Percentiles rank a stretch among this genome's conserved stretches.
Evolutionary conservation across 2,329 filamentous ascomycete species (phyloP).

Genomic region (Trichoderma afroharzianum): DNA sequence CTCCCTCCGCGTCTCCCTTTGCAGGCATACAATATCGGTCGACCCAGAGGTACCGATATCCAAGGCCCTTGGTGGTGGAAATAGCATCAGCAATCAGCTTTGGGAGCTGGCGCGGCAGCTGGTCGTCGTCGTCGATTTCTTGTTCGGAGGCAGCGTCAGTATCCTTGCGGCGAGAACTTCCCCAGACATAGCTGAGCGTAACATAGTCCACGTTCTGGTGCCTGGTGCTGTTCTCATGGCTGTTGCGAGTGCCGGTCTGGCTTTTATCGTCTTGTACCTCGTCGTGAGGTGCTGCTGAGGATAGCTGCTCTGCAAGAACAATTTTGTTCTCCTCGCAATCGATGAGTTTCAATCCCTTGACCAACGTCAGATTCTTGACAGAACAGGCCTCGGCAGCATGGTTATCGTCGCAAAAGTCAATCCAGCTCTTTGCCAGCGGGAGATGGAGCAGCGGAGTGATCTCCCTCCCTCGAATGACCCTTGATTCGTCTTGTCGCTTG

Average conservation of each 20-base stretch:
- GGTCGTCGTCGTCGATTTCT: constrained; percentile 2
- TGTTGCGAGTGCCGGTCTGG: not conserved
- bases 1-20: constrained; percentile 24
- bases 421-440: constrained; percentile 32
- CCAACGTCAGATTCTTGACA: constrained; percentile 17
- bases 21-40: constrained; percentile 34
- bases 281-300: not conserved
- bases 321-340: constrained; percentile 31
- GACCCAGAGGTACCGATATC: constrained; percentile 37
- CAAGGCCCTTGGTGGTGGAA: constrained; percentile 30
- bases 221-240: constrained; percentile 16
- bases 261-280: not conserved
- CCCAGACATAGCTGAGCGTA: constrained; percentile 36
- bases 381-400: constrained; percentile 28
- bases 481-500: not conserved
- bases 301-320: constrained; percentile 28
- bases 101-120: constrained; percentile 28
- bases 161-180: constrained; percentile 9
- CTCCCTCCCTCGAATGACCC: constrained; percentile 30
- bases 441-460: constrained; percentile 31
- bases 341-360: constrained; percentile 32
- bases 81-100: constrained; percentile 34
- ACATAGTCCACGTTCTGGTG: constrained; percentile 28
- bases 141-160: not conserved
- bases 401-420: constrained; percentile 33